phyloP scores from a whole-genome alignment of 441 rosid species.

The Syzygium syzygioides region DNA sequence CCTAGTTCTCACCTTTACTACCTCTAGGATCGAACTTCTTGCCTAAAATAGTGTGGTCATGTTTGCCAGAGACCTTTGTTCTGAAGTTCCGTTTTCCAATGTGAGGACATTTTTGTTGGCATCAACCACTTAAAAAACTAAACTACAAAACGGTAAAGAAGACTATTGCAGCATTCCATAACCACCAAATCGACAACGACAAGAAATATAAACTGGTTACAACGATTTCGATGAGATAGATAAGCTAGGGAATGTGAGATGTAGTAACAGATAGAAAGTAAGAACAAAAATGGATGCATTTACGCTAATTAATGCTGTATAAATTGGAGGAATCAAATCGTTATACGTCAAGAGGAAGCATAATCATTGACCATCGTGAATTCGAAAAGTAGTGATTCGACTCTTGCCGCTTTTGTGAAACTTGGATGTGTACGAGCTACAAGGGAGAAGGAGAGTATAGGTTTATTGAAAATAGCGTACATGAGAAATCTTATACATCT shows the following conservation, averaged over 20 bases:
- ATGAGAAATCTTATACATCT: background rate
- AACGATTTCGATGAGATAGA: background rate
- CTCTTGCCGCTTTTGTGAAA: background rate
- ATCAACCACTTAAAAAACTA: background rate
- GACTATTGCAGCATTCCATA: background rate
- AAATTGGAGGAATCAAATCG: background rate
- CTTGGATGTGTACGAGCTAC: background rate
- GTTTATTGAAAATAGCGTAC: too few species aligned
- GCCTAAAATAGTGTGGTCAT: background rate
- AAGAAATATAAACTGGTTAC: background rate
- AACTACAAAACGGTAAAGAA: background rate
- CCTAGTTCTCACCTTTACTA: background rate
- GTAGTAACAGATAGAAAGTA: background rate
- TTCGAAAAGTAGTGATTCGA: background rate
- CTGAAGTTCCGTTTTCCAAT: background rate
- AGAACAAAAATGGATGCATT: background rate
- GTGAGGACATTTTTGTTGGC: background rate
- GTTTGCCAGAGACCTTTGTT: background rate
- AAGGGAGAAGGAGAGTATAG: background rate
- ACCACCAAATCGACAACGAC: background rate
- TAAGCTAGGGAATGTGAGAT: background rate
- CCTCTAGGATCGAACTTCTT: background rate
- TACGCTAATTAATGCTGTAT: background rate
- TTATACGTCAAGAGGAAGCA: background rate
- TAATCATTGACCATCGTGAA: background rate